Evolutionary conservation across 768 basidiomycete genomes (phyloP).

Genomic region (Paxillus ammoniavirescens): DNA sequence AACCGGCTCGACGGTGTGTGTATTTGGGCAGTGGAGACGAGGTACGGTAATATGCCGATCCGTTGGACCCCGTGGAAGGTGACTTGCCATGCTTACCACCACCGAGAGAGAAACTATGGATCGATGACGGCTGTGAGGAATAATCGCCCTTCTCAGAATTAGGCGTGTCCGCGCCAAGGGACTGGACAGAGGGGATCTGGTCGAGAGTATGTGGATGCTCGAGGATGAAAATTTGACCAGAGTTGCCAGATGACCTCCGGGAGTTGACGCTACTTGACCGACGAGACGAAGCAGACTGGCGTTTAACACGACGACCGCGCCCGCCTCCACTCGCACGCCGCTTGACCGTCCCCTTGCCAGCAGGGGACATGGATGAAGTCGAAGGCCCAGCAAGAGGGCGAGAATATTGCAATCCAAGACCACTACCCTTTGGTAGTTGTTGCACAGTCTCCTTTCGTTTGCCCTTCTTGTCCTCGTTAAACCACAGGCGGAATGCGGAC

Average conservation of each 20-base stretch:
- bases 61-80: conserved; percentile 74
- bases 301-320: conserved; percentile 55
- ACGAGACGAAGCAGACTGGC: conserved; percentile 75
- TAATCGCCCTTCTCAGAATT: conserved; percentile 82
- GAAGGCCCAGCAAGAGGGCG: conserved; percentile 25
- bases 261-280: conserved; percentile 93
- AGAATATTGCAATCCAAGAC: conserved; percentile 21
- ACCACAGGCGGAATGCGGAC: conserved; percentile 86
- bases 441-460: conserved; percentile 62
- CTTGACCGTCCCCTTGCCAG: conserved; percentile 42
- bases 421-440: conserved; percentile 19
- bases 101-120: conserved; percentile 72
- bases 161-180: conserved; percentile 80
- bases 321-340: conserved; percentile 47
- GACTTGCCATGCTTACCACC: conserved; percentile 62
- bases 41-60: conserved; percentile 61
- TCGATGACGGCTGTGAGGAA: conserved; percentile 79
- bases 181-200: conserved; percentile 61
- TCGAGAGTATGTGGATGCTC: conserved; percentile 52
- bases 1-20: conserved; percentile 76
- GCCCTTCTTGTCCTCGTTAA: conserved; percentile 86
- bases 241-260: conserved; percentile 60
- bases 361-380: conserved; percentile 27
- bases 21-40: conserved; percentile 75
- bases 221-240: conserved; percentile 44